Percentiles rank a stretch among this genome's conserved stretches.
These are phyloP conservation scores for Multifurca ochricompacta DNA, from an alignment of 768 basidiomycete species.

Conservation along the genomic window DNA sequence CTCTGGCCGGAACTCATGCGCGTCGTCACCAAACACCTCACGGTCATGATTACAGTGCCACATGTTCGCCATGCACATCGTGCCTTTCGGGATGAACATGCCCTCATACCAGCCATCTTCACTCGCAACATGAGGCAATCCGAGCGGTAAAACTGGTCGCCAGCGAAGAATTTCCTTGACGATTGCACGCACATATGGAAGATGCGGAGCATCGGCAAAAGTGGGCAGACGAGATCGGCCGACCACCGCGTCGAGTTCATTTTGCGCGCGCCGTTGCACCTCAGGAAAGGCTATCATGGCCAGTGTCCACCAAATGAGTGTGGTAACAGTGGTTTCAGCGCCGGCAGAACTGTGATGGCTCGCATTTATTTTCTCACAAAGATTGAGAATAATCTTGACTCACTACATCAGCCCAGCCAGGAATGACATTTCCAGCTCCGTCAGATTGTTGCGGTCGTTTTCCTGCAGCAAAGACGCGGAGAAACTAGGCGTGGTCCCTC, in stretches of 20 bases:
- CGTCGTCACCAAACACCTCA: slow-evolving; percentile 13
- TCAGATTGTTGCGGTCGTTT: neutral
- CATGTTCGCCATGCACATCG: slow-evolving; percentile 27
- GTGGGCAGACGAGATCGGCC: slow-evolving; percentile 17
- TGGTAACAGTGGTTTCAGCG: slow-evolving; percentile 6
- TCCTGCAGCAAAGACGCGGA: slow-evolving; percentile 1
- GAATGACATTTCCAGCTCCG: neutral
- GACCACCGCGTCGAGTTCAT: slow-evolving; percentile 19
- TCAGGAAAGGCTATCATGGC: slow-evolving; percentile 20
- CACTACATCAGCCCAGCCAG: neutral
- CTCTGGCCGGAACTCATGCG: slow-evolving; percentile 18
- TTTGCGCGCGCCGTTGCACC: slow-evolving; percentile 12
- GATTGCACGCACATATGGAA: slow-evolving; percentile 14
- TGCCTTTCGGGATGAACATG: slow-evolving; percentile 30
- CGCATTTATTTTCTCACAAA: neutral
- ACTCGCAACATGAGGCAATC: slow-evolving; percentile 2
- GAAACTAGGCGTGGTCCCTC: slow-evolving; percentile 1
- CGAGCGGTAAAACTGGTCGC: neutral
- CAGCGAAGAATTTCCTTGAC: slow-evolving; percentile 6
- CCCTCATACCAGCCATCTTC: slow-evolving; percentile 23
- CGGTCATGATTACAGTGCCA: slow-evolving; percentile 7
- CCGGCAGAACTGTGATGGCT: neutral
- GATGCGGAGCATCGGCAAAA: slow-evolving; percentile 13
- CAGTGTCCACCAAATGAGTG: slow-evolving; percentile 7
- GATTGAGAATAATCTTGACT: neutral